A percentile compares a stretch with the other conserved stretches of the same genome.
Evolutionary conservation across 2,329 filamentous ascomycete genomes (phyloP).

Genomic region (Amphichorda felina): DNA sequence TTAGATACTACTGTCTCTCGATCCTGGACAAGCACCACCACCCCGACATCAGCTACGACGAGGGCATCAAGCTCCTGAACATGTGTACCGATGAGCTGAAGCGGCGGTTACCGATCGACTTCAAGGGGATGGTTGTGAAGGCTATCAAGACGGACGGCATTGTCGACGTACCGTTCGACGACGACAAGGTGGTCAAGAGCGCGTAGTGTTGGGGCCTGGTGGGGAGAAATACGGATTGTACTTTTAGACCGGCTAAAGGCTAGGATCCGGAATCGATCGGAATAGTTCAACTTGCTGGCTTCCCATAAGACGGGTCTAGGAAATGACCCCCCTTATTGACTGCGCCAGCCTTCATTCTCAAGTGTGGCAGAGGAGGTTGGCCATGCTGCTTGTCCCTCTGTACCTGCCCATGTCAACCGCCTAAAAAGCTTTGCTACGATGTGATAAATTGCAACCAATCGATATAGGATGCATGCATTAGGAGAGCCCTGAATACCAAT

Average conservation of each 20-base stretch:
- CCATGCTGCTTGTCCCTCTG: no score
- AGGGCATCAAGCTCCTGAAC: slow-evolving; percentile 83
- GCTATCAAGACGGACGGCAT: slow-evolving; percentile 80
- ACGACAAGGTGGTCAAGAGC: slow-evolving; percentile 58
- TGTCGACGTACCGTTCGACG: slow-evolving; percentile 71
- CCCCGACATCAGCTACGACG: slow-evolving; percentile 77
- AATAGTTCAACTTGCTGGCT: no score
- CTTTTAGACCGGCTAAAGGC: background rate
- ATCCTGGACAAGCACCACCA: slow-evolving; percentile 98
- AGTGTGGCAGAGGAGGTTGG: no score
- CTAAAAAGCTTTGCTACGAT: no score
- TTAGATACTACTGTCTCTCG: slow-evolving; percentile 90
- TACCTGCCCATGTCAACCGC: no score
- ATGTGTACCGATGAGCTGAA: slow-evolving; percentile 98
- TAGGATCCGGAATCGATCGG: background rate
- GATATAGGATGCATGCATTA: no score
- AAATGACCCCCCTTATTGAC: no score
- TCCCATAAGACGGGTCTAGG: no score
- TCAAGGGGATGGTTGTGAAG: slow-evolving; percentile 95
- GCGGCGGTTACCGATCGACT: slow-evolving; percentile 92
- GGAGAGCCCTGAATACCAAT: no score
- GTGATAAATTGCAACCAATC: no score
- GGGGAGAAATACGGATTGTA: background rate
- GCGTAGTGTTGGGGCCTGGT: slow-evolving; percentile 24
- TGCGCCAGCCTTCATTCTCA: no score